Evolutionary conservation across 2,329 filamentous ascomycete species (phyloP), one percentile per base, ranked within the genome.

Genomic region (Colletotrichum melonis): DNA sequence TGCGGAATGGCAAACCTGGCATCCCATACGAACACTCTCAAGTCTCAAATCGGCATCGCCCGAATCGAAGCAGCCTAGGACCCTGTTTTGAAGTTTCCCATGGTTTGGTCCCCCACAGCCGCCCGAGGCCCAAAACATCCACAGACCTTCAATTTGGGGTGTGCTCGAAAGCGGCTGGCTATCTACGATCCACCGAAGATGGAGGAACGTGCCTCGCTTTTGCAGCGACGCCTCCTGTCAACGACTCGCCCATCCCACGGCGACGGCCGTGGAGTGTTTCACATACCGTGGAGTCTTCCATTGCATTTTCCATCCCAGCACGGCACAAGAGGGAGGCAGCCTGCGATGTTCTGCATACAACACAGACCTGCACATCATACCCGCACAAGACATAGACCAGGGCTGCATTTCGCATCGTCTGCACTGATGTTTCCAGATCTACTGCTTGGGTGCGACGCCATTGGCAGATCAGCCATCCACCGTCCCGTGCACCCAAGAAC

Each of bases 361-460:
- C 58, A 49, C 66, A 63, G 30, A 58, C 57, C 30, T 64, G 55
- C 55, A 24, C 28, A 49, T 69, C 65, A 52, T 59, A 60, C 70
- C 59, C 54, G 58, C 28, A 30, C 59, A 63, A 49, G 9, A 32
- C 38, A 28, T 49, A 30, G 52, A 57, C 46, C 28, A 35, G 22
- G 38, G 30, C 22, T 26, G 55, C 59, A 58, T 35, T 60, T 70
- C 66, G 54, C 59, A 64, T 69, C 24, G 35, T 54, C 46, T 54
- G 59, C 54, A 69, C 59, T 72, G 69, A 46, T 58, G 69, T 72
- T 72, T 72, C 59, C 35, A 49, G 64, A 68, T 68, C 64, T 22
- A 38, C 57, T 57, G 16, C n/a, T 24, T 60, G 58, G n/a, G 19
- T 46, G 54, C 42, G 16, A 59, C 58, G 38, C 19, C 30, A 57